Conservation (phyloP, 1,139 yeast genomes). For the Taphrina deformans region DNA sequence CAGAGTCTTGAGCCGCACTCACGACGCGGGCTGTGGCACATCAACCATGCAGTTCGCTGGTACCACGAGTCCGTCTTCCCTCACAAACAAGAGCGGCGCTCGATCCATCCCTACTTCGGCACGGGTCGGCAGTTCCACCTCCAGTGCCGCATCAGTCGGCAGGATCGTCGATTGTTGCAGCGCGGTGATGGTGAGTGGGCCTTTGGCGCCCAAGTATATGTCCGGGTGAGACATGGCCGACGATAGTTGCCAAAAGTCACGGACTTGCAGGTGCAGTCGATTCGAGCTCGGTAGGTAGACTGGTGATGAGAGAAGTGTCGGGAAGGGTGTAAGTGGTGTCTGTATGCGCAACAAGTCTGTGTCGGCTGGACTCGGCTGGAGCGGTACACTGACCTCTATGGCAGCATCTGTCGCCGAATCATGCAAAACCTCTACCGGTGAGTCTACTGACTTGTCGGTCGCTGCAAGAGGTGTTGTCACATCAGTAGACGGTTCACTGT, state of each 20-base stretch:
- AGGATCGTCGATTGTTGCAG: conserved; percentile 5
- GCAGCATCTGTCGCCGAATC: too few relatives aligned
- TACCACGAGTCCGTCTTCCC: conserved; percentile 22
- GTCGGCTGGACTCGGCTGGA: not conserved
- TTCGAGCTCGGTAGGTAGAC: conserved; percentile 7
- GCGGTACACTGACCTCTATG: not conserved
- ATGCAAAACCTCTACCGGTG: not conserved
- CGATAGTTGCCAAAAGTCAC: conserved; percentile 15
- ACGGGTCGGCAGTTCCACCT: conserved; percentile 21
- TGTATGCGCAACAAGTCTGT: not conserved
- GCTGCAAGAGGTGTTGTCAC: not conserved
- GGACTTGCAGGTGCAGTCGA: conserved; percentile 16
- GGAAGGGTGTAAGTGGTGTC: conserved; percentile 26
- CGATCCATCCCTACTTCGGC: not conserved
- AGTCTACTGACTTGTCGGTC: not conserved
- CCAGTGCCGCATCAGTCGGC: conserved; percentile 13
- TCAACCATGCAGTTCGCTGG: conserved; percentile 17
- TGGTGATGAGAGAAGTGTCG: conserved; percentile 26
- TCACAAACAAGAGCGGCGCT: conserved; percentile 23
- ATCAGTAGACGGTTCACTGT: not conserved
- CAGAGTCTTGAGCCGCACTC: not conserved
- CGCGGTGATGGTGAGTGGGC: conserved; percentile 26
- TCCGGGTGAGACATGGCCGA: conserved; percentile 4
- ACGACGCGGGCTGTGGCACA: too few relatives aligned
- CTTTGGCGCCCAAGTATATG: conserved; percentile 27